A percentile compares a stretch with the other conserved stretches of the same genome.
Conservation (phyloP, 352 stramenopile species). For the Plasmopara viticola region DNA sequence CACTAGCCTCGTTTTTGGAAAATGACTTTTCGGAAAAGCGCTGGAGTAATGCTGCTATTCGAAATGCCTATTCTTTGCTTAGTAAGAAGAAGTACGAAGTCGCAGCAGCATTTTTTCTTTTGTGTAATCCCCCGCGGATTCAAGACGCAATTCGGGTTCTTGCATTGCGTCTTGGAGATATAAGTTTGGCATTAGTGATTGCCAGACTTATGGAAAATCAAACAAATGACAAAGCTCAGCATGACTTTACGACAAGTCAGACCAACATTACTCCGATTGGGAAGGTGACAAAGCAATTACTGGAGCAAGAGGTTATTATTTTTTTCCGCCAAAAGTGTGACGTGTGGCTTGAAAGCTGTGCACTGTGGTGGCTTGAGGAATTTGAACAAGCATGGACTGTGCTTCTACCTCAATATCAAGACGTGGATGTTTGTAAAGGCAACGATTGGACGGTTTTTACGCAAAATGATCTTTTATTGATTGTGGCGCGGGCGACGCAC, state of each 20-base stretch:
- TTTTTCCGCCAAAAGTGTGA: conserved; percentile 53
- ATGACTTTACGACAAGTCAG: conserved; percentile 52
- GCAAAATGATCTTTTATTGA: conserved; percentile 27
- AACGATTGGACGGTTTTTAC: conserved; percentile 9
- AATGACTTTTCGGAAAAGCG: conserved; percentile 79
- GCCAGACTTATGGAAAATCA: conserved; percentile 83
- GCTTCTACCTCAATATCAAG: conserved; percentile 56
- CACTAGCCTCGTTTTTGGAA: conserved; percentile 63
- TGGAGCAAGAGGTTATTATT: conserved; percentile 66
- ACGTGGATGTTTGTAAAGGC: conserved; percentile 38
- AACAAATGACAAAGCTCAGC: conserved; percentile 36
- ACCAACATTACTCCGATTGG: conserved; percentile 57
- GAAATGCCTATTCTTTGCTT: conserved; percentile 93
- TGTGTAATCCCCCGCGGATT: conserved; percentile 88
- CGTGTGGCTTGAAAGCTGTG: conserved; percentile 72
- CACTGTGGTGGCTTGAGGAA: conserved; percentile 79
- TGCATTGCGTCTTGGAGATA: conserved; percentile 78
- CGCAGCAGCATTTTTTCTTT: conserved; percentile 90
- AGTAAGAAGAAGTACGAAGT: conserved; percentile 89
- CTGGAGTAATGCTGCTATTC: conserved; percentile 85
- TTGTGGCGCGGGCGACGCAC: conserved; percentile 41
- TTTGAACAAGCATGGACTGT: conserved; percentile 77
- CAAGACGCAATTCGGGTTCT: conserved; percentile 90
- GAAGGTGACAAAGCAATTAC: conserved; percentile 39
- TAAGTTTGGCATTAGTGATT: conserved; percentile 86